Evolutionary conservation across 2,329 filamentous ascomycete genomes (phyloP).

Genomic region (Phialophora tarda): DNA sequence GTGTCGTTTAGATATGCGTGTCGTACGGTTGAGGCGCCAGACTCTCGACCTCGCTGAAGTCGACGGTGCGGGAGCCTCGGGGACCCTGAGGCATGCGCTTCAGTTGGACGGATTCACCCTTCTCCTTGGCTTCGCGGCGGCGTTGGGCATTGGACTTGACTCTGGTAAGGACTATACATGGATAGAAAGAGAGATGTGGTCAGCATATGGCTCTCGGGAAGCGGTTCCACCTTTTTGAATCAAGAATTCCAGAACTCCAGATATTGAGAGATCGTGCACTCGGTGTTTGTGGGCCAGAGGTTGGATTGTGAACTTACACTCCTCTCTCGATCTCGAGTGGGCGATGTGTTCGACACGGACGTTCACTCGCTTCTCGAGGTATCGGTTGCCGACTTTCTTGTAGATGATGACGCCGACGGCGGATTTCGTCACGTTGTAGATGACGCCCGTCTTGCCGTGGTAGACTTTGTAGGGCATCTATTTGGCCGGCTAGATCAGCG

Average conservation of each 20-base stretch:
- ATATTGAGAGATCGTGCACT: neutral
- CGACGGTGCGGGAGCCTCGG: conserved; percentile 79
- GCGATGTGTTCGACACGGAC: conserved; percentile 96
- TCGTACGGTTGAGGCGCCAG: conserved; percentile 93
- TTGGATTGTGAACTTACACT: conserved; percentile 55
- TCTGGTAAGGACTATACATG: conserved; percentile 71
- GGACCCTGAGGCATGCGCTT: conserved; percentile 87
- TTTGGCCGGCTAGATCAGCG: conserved; percentile 40
- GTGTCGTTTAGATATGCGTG: conserved; percentile 83
- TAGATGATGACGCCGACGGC: conserved; percentile 98
- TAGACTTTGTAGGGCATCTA: conserved; percentile 99
- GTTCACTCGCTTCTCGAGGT: conserved; percentile 99
- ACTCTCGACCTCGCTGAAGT: conserved; percentile 78
- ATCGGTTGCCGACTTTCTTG: conserved; percentile 99
- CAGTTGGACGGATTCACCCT: conserved; percentile 84
- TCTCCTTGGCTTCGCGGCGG: conserved; percentile 90
- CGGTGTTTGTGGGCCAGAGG: neutral
- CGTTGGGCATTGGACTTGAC: conserved; percentile 95
- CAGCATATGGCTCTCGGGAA: neutral
- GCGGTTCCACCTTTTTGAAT: neutral
- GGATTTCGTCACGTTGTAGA: conserved; percentile 99
- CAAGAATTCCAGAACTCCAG: neutral
- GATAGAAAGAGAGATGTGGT: conserved; percentile 3
- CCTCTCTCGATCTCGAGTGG: conserved; percentile 93
- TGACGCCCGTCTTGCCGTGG: conserved; percentile 97